A percentile compares a stretch with the other conserved stretches of the same genome.
Conservation (phyloP, 2,329 filamentous ascomycete genomes). For the Apiospora hydei region DNA sequence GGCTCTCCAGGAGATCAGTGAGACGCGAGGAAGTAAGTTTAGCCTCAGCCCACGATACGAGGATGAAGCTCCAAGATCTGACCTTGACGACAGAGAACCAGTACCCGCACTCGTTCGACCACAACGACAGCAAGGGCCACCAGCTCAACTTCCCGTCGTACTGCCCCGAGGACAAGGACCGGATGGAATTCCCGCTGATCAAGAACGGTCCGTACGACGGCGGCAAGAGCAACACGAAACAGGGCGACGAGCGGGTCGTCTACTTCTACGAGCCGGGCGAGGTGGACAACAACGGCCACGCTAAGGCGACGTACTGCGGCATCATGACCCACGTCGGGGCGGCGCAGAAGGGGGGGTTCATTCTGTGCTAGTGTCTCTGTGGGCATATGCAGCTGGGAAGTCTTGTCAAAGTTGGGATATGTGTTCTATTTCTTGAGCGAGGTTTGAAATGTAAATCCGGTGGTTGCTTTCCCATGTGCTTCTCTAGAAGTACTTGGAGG, state of each 20-base stretch:
- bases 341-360: not conserved
- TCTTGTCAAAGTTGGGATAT: no score
- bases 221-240: not conserved
- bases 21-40: not conserved
- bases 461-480: no score
- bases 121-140: slow-evolving; percentile 17
- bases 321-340: not conserved
- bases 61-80: no score
- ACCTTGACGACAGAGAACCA: not conserved
- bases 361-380: not conserved
- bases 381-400: no score
- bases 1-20: not conserved
- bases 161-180: slow-evolving; percentile 12
- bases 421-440: no score
- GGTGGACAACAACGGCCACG: slow-evolving; percentile 5
- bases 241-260: slow-evolving; percentile 8
- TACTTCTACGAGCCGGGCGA: slow-evolving; percentile 10
- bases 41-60: no score
- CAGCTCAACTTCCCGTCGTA: not conserved
- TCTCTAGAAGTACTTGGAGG: no score
- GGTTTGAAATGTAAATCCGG: no score
- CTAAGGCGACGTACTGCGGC: slow-evolving; percentile 2
- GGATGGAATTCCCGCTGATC: not conserved
- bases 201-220: not conserved
- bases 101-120: not conserved